A percentile compares a stretch with the other conserved stretches of the same genome.
Evolutionary conservation across 2,329 filamentous ascomycete species (phyloP).

Genomic region (Alternaria burnsii): DNA sequence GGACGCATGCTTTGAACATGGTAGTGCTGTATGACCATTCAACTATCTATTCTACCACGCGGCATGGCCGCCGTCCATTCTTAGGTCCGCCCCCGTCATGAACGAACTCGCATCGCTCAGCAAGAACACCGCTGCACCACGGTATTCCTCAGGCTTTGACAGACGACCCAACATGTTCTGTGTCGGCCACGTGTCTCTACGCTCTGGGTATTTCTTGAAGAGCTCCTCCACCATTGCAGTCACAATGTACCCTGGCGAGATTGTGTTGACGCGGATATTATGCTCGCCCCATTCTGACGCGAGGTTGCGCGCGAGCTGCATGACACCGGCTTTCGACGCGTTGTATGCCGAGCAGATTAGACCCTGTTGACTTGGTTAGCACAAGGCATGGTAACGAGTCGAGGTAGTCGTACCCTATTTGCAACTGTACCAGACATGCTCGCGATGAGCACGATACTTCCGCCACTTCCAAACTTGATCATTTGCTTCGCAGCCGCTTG

Average conservation of each 20-base stretch:
- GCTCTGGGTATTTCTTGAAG: slow-evolving; percentile 78
- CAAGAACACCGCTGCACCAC: slow-evolving; percentile 51
- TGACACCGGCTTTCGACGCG: slow-evolving; percentile 76
- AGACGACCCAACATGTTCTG: slow-evolving; percentile 79
- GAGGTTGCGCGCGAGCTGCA: slow-evolving; percentile 75
- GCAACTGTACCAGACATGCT: slow-evolving; percentile 69
- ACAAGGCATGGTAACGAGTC: background rate
- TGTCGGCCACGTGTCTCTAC: slow-evolving; percentile 72
- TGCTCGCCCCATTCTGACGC: slow-evolving; percentile 76
- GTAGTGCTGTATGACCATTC: background rate
- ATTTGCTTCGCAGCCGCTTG: slow-evolving; percentile 71
- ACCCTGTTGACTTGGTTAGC: slow-evolving; percentile 58
- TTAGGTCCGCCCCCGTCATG: slow-evolving; percentile 52
- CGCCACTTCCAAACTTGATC: slow-evolving; percentile 67
- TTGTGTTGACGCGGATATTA: slow-evolving; percentile 81
- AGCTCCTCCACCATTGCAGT: slow-evolving; percentile 85
- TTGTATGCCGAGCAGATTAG: slow-evolving; percentile 76
- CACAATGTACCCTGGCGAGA: slow-evolving; percentile 81
- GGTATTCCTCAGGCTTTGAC: slow-evolving; percentile 48
- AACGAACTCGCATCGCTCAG: slow-evolving; percentile 53
- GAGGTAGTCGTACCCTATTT: slow-evolving; percentile 64
- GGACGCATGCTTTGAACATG: background rate
- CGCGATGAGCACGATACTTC: slow-evolving; percentile 69
- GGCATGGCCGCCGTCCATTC: slow-evolving; percentile 51
- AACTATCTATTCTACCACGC: slow-evolving; percentile 41